phyloP scores from a whole-genome alignment of 2,329 filamentous ascomycete species.

The Monosporascus ibericus region DNA sequence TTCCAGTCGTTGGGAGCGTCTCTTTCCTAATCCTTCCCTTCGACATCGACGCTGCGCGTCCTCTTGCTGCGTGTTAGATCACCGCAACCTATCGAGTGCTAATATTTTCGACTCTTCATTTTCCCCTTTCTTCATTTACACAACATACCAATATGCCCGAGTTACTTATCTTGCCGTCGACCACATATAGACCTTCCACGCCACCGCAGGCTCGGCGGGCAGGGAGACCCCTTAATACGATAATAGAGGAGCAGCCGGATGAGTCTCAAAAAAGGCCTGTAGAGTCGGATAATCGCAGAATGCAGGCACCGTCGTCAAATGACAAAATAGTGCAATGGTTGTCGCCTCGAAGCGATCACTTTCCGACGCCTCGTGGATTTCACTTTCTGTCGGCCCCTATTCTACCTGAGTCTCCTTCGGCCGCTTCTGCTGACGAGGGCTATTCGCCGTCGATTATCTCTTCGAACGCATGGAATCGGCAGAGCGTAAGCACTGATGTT shows the following conservation, averaged over 20 bases:
- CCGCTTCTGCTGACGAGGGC: conserved; percentile 43
- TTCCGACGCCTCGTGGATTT: conserved; percentile 64
- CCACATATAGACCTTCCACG: conserved; percentile 40
- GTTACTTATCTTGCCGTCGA: conserved; percentile 31
- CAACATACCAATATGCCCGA: conserved; percentile 40
- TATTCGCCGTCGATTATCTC: conserved; percentile 44
- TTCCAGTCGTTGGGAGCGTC: conserved; percentile 33
- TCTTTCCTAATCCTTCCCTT: conserved; percentile 24
- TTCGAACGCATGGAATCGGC: conserved; percentile 57
- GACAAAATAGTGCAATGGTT: conserved; percentile 54
- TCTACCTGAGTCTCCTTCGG: conserved; percentile 55
- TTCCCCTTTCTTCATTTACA: conserved; percentile 18
- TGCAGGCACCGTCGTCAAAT: conserved; percentile 28
- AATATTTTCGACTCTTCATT: conserved; percentile 16
- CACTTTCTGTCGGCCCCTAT: conserved; percentile 59
- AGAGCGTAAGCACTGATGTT: conserved; percentile 56
- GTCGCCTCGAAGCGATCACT: conserved; percentile 56
- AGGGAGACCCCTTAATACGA: conserved; percentile 54
- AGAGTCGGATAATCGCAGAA: conserved; percentile 18
- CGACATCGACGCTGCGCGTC: conserved; percentile 25
- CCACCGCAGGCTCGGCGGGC: conserved; percentile 52
- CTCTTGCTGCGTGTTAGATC: conserved; percentile 17
- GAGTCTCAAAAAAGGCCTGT: conserved; percentile 26
- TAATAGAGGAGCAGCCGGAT: conserved; percentile 53
- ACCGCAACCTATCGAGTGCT: conserved; percentile 10